phyloP scores from a whole-genome alignment of 2,329 filamentous ascomycete species.

The Microsporum ferrugineum region DNA sequence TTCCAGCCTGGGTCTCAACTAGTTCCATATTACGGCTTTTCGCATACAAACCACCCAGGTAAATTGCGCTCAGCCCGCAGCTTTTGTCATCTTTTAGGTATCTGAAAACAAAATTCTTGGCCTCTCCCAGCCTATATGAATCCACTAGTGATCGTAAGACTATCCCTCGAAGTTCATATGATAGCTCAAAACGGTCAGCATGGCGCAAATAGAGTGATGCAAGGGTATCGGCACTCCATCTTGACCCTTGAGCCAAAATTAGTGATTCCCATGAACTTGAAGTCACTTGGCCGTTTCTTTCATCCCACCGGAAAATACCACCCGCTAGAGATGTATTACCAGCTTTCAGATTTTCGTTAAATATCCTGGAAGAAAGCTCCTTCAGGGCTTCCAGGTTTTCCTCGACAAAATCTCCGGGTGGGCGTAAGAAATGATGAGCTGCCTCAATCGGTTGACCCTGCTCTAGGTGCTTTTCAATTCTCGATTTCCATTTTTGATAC shows the following conservation, averaged over 20 bases:
- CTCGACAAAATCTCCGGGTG: slow-evolving; percentile 8
- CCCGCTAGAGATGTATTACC: slow-evolving; percentile 31
- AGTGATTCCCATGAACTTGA: slow-evolving; percentile 28
- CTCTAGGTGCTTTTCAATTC: slow-evolving; percentile 18
- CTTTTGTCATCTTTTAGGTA: slow-evolving; percentile 24
- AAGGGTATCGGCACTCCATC: slow-evolving; percentile 26
- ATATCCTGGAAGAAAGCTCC: slow-evolving; percentile 23
- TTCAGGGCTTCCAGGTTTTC: slow-evolving; percentile 15
- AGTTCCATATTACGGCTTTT: slow-evolving; percentile 30
- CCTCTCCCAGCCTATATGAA: slow-evolving; percentile 27
- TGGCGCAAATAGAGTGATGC: slow-evolving; percentile 24
- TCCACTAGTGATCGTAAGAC: slow-evolving; percentile 29
- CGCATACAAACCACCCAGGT: slow-evolving; percentile 29
- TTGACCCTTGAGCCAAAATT: slow-evolving; percentile 24
- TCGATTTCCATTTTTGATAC: not conserved
- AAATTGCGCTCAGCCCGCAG: slow-evolving; percentile 28
- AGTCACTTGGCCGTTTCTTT: slow-evolving; percentile 23
- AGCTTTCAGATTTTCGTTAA: slow-evolving; percentile 27
- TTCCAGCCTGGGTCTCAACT: slow-evolving; percentile 25
- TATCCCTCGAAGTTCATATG: slow-evolving; percentile 24
- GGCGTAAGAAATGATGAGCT: slow-evolving; percentile 26
- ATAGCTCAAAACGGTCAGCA: slow-evolving; percentile 21
- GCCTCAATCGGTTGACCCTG: slow-evolving; percentile 25
- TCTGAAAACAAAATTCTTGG: slow-evolving; percentile 27
- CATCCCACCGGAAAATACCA: slow-evolving; percentile 26